A percentile compares a stretch with the other conserved stretches of the same genome.
Evolutionary conservation across 2,329 filamentous ascomycete genomes (phyloP).

Genomic region (Cordyceps javanica): DNA sequence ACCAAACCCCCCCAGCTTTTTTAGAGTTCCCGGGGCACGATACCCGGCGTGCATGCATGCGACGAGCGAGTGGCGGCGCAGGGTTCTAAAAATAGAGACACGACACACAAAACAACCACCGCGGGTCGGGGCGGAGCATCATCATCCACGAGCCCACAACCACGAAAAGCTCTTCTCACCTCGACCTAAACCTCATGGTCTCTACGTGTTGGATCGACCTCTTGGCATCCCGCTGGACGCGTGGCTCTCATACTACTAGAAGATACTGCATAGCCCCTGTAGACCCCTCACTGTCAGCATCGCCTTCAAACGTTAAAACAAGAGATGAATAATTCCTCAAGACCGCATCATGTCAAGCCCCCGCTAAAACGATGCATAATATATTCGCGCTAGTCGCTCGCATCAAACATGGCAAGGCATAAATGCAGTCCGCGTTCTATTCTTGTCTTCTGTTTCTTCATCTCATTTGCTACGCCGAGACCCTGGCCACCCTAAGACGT

Average conservation of each 20-base stretch:
- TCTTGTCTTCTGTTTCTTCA: neutral
- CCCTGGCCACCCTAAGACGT: neutral
- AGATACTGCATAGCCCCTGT: neutral
- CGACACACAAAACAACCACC: neutral
- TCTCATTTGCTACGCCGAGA: neutral
- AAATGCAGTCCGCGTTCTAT: neutral
- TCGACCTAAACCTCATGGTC: too few species aligned
- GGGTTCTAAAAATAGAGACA: conserved; percentile 2
- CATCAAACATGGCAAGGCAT: neutral
- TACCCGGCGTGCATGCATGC: neutral
- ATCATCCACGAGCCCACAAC: neutral
- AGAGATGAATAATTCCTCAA: neutral
- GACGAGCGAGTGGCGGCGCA: neutral
- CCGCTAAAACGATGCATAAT: neutral
- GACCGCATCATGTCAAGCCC: neutral
- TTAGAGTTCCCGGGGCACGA: neutral
- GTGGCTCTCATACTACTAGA: neutral
- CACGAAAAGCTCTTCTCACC: too few species aligned
- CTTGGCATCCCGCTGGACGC: neutral
- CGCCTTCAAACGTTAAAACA: neutral
- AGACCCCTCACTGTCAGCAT: neutral
- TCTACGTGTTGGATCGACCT: too few species aligned
- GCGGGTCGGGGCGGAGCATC: neutral
- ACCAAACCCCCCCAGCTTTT: neutral
- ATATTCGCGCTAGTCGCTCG: neutral